These are phyloP conservation scores for Vitis hybrid DNA, from an alignment of 177 flowering plant genomes.

Conservation along the genomic window DNA sequence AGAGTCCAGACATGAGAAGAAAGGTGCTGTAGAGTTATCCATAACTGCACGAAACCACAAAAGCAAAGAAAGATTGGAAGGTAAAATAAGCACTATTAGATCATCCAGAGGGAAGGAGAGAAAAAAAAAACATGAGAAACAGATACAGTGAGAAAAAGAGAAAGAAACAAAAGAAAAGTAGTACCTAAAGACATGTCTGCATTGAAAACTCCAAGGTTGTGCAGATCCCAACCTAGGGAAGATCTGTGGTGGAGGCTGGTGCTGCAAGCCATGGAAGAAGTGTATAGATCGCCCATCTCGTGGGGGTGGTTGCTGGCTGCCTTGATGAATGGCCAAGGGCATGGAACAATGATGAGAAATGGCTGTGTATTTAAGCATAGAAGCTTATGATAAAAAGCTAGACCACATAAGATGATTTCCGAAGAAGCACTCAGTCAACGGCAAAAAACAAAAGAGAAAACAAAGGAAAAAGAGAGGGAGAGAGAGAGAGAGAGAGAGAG, in stretches of 20 bases:
- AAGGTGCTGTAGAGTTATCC: constrained; percentile 25
- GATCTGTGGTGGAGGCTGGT: constrained; percentile 22
- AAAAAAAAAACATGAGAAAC: neutral
- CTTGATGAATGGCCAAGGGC: neutral
- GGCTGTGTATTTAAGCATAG: constrained; percentile 20
- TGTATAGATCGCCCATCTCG: constrained; percentile 28
- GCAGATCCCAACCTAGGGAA: constrained; percentile 49
- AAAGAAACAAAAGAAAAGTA: constrained; percentile 6
- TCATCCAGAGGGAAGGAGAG: neutral
- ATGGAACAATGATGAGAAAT: constrained; percentile 5
- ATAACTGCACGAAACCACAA: constrained; percentile 22
- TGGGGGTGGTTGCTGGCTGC: too few species aligned
- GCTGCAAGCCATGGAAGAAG: constrained; percentile 30
- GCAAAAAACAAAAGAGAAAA: constrained; percentile 8
- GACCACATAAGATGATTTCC: constrained; percentile 7
- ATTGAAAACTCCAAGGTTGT: constrained; percentile 54
- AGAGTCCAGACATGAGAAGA: constrained; percentile 24
- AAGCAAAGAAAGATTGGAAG: neutral
- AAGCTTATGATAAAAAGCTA: constrained; percentile 5
- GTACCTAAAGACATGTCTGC: constrained; percentile 56
- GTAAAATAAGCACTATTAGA: too few species aligned
- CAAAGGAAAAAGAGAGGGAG: constrained; percentile 7
- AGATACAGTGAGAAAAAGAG: constrained; percentile 17
- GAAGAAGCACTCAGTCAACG: constrained; percentile 45
- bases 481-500: neutral